These are phyloP conservation scores for Gossypioides kirkii DNA, from an alignment of 345 rosid species.

Conservation along the genomic window DNA sequence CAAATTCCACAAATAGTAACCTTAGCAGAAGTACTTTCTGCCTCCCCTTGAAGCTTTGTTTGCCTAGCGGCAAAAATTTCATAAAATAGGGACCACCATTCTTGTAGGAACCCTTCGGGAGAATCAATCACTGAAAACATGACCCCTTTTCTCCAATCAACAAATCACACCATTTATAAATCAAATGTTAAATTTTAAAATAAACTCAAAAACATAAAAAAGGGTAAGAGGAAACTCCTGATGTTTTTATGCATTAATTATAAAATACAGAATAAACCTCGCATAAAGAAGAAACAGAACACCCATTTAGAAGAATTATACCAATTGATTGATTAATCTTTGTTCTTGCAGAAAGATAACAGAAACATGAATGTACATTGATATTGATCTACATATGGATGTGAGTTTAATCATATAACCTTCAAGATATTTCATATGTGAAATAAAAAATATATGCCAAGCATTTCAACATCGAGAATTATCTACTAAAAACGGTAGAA, in stretches of 20 bases:
- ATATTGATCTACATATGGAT: background rate
- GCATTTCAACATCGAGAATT: background rate
- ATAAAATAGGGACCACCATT: constrained; percentile 36
- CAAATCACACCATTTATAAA: background rate
- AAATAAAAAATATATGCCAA: background rate
- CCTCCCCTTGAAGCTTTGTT: background rate
- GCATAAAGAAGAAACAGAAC: background rate
- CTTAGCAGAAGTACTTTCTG: constrained; percentile 12
- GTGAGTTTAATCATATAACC: background rate
- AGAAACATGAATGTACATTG: background rate
- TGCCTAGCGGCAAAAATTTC: constrained; percentile 20
- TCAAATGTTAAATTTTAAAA: background rate
- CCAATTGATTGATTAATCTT: background rate
- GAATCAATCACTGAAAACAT: constrained; percentile 24
- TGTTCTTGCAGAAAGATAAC: background rate
- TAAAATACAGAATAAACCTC: background rate
- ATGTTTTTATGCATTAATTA: background rate
- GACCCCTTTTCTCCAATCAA: constrained; percentile 1
- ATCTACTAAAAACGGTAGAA: background rate
- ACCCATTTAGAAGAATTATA: background rate
- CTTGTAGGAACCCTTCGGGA: constrained; percentile 26
- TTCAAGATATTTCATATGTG: background rate
- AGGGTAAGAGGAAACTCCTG: background rate
- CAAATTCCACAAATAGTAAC: constrained; percentile 16
- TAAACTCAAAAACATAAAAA: background rate